Conservation (phyloP, 768 basidiomycete genomes). For the Pleurotus sapidus region DNA sequence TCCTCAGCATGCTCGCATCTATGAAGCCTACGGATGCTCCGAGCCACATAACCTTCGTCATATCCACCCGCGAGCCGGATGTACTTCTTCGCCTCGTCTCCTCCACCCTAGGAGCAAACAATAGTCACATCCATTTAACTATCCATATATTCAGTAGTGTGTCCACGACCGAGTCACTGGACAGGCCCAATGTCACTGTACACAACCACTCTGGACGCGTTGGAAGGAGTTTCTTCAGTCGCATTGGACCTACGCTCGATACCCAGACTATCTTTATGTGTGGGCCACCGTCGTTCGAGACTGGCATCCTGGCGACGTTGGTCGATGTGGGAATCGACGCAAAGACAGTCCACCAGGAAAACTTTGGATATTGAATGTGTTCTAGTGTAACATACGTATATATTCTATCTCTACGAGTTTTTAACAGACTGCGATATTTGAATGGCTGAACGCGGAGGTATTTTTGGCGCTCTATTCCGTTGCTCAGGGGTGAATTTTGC, state of each 20-base stretch:
- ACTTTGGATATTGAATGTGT: slow-evolving; percentile 37
- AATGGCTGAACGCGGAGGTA: background rate
- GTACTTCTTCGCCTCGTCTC: slow-evolving; percentile 43
- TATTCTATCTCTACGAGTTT: too few relatives aligned
- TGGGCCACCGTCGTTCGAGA: slow-evolving; percentile 47
- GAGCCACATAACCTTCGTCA: slow-evolving; percentile 41
- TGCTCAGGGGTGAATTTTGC: slow-evolving; percentile 7
- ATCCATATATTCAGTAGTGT: slow-evolving; percentile 40
- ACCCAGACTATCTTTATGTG: slow-evolving; percentile 42
- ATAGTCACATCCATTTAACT: slow-evolving; percentile 19
- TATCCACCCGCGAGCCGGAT: slow-evolving; percentile 54
- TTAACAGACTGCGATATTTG: too few relatives aligned
- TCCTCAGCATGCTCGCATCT: slow-evolving; percentile 47
- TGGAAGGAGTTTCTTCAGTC: slow-evolving; percentile 14
- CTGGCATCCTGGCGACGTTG: slow-evolving; percentile 29
- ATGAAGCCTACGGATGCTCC: slow-evolving; percentile 10
- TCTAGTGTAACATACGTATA: background rate
- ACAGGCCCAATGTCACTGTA: slow-evolving; percentile 11
- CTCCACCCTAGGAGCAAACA: slow-evolving; percentile 17
- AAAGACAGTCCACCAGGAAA: slow-evolving; percentile 31
- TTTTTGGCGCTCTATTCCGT: background rate
- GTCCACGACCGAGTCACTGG: background rate
- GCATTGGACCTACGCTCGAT: slow-evolving; percentile 12
- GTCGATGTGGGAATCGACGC: slow-evolving; percentile 30
- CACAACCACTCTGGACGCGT: slow-evolving; percentile 20